phyloP scores from a whole-genome alignment of 306 rosid species.

The Cucurbita moschata region DNA sequence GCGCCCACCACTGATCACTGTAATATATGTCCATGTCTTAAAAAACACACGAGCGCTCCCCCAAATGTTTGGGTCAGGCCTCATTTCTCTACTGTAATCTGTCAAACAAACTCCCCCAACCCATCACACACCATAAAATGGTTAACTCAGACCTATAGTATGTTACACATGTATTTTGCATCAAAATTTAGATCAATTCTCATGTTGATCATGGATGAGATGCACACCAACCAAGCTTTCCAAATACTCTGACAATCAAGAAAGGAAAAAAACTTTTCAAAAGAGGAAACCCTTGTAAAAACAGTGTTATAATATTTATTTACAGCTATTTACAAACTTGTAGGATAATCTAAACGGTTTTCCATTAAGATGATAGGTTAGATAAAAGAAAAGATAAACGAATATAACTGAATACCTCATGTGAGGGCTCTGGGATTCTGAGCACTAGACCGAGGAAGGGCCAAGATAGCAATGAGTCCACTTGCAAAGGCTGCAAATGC shows the following conservation, averaged over 20 bases:
- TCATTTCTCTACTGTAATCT: not conserved
- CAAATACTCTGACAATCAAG: conserved; percentile 11
- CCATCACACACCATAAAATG: not conserved
- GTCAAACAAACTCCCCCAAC: not conserved
- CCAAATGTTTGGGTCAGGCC: not conserved
- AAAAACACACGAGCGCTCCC: conserved; percentile 17
- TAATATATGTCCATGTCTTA: conserved; percentile 22
- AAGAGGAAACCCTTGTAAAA: not conserved
- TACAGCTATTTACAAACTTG: conserved; percentile 26
- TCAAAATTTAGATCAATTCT: conserved; percentile 6
- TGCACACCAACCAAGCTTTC: conserved; percentile 13
- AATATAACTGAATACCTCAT: conserved; percentile 54
- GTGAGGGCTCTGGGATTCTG: conserved; percentile 43
- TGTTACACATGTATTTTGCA: not conserved
- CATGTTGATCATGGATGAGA: not conserved
- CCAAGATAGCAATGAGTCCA: conserved; percentile 70
- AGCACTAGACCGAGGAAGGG: conserved; percentile 58
- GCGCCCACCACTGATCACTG: conserved; percentile 20
- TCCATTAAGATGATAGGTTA: conserved; percentile 4
- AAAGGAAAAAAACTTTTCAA: not conserved
- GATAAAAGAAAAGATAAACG: conserved; percentile 12
- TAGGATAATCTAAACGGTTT: conserved; percentile 1
- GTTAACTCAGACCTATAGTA: not conserved
- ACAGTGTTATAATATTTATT: not conserved
- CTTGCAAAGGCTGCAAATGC: conserved; percentile 73